Base-by-base conservation (phyloP, 1,284 basidiomycete species). In the Gomphus bonarii region DNA sequence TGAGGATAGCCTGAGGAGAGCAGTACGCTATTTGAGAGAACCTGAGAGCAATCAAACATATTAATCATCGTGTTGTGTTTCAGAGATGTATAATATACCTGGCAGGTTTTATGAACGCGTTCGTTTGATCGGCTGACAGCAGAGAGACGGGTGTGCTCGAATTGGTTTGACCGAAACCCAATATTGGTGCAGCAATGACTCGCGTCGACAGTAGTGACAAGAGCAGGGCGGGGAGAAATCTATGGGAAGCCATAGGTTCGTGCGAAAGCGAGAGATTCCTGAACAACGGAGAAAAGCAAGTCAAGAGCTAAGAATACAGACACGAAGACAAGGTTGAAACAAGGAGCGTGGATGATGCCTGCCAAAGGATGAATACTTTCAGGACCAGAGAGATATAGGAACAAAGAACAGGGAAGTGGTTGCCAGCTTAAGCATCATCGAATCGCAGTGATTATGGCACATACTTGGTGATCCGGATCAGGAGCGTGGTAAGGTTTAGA, bases 11-110 rank as follows among this genome's bases (percentile, higher is more conserved):
- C 8, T 44, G 61, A 8, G 63, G 66, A 4, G 69, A 66, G 63
- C 74, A 76, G 62, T 75, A 76, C 31, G 69, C 72, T n/a, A 71
- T 66, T 11, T 73, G 70, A 40, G 67, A 62, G 62, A 76, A 75
- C 40, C 53, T 55, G 20, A 18, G 20, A 44, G 16, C 14, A n/a
- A n/a, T 44, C 10, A 35, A 33, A 16, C 36, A 6, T 14, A 7
- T 28, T 8, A 31, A 31, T 22, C 8, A 35, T n/a, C 18, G 53
- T 30, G 36, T 6, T 40, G 10, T 22, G 16, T 11, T 30, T n/a
- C 38, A 18, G 10, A 33, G 1, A 30, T 25, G 18, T n/a, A 14
- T 14, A 18, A 25, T 16, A 5, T 33, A 55, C 53, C 53, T 55
- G 3, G 53, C 53, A 31, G 53, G 53, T 55, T 11, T 44, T n/a